These are phyloP conservation scores for Pythium dissimile DNA, from an alignment of 352 stramenopile genomes.

Conservation along the genomic window DNA sequence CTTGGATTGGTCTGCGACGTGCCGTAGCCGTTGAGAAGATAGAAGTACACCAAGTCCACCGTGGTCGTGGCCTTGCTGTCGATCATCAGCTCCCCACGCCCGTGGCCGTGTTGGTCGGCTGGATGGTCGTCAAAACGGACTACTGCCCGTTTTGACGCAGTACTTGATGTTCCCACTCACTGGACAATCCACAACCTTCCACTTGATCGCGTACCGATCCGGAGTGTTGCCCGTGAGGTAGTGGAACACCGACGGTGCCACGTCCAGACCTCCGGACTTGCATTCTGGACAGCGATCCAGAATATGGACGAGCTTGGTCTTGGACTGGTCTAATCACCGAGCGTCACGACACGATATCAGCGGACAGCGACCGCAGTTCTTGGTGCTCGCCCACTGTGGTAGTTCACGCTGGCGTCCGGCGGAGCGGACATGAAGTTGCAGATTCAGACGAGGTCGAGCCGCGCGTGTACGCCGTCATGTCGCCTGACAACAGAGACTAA, in stretches of 20 bases:
- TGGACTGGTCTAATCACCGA: slow-evolving; percentile 25
- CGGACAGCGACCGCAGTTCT: slow-evolving; percentile 32
- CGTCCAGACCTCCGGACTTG: slow-evolving; percentile 40
- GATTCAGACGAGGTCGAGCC: slow-evolving; percentile 5
- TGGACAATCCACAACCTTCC: slow-evolving; percentile 38
- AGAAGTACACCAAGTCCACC: slow-evolving; percentile 65
- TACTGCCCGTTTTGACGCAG: slow-evolving; percentile 54
- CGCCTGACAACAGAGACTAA: background rate
- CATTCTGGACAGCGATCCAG: slow-evolving; percentile 56
- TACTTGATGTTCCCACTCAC: slow-evolving; percentile 32
- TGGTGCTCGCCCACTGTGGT: slow-evolving; percentile 40
- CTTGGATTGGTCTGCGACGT: slow-evolving; percentile 32
- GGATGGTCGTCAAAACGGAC: slow-evolving; percentile 49
- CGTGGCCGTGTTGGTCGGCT: slow-evolving; percentile 46
- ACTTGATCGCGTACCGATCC: slow-evolving; percentile 25
- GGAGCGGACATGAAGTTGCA: slow-evolving; percentile 63
- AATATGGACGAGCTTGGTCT: slow-evolving; percentile 52
- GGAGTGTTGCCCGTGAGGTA: slow-evolving; percentile 24
- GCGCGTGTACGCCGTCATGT: slow-evolving; percentile 17
- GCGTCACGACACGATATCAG: slow-evolving; percentile 33
- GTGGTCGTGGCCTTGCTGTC: slow-evolving; percentile 33
- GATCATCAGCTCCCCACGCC: slow-evolving; percentile 10
- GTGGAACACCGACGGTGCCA: slow-evolving; percentile 34
- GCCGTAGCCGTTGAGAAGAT: slow-evolving; percentile 42
- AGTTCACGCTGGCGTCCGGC: slow-evolving; percentile 46